Evolutionary conservation across 2,329 filamentous ascomycete genomes (phyloP).

Genomic region (Colletotrichum salicis): DNA sequence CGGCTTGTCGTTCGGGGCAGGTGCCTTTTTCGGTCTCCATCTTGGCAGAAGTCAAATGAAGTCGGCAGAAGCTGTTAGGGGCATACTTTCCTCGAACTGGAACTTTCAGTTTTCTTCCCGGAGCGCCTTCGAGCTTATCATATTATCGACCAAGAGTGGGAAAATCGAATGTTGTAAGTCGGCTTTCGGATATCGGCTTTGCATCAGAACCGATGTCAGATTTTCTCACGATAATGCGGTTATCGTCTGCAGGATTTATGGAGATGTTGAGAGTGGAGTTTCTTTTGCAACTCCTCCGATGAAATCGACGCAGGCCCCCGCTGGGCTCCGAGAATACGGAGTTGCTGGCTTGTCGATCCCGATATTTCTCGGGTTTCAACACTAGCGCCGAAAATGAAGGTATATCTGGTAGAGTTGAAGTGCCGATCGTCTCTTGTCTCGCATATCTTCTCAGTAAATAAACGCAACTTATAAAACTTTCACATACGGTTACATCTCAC

Average conservation of each 20-base stretch:
- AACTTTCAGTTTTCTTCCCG: neutral
- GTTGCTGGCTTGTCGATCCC: neutral
- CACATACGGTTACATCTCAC: neutral
- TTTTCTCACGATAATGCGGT: conserved; percentile 1
- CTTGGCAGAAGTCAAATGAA: neutral
- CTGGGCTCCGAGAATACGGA: neutral
- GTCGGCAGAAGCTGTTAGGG: neutral
- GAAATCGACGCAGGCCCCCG: neutral
- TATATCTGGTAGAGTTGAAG: neutral
- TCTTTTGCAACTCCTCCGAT: neutral
- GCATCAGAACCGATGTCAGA: conserved; percentile 4
- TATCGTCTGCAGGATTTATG: neutral
- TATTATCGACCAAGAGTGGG: neutral
- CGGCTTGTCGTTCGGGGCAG: neutral
- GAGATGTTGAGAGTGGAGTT: neutral
- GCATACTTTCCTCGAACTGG: neutral
- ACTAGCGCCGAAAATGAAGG: neutral
- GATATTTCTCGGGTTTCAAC: neutral
- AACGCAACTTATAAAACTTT: neutral
- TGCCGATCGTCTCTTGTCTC: neutral
- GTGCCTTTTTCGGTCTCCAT: conserved; percentile 26
- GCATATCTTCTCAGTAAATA: neutral
- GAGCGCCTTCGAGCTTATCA: neutral
- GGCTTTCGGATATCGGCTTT: conserved; percentile 27
- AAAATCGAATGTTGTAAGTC: conserved; percentile 24